These are phyloP conservation scores for Aspergillus affinis DNA, from an alignment of 495 filamentous ascomycete genomes.

Conservation along the genomic window DNA sequence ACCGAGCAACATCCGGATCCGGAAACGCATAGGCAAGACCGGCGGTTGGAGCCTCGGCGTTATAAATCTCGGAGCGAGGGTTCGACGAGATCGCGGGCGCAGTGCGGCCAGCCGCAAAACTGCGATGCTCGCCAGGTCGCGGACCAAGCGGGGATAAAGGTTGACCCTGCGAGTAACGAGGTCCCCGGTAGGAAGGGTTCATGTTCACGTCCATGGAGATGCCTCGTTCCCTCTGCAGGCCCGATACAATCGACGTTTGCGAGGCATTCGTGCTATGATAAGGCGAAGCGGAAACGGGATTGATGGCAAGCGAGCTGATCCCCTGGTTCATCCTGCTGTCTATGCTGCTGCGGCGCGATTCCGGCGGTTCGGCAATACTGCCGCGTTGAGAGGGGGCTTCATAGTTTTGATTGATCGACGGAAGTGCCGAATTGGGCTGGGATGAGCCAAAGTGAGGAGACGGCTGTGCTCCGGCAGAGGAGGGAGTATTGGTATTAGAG, in stretches of 20 bases:
- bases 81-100: constrained; percentile 77
- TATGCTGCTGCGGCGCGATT: constrained; percentile 74
- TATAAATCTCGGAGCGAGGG: constrained; percentile 72
- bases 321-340: constrained; percentile 73
- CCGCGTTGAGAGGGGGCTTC: constrained; percentile 45
- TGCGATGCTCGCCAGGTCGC: constrained; percentile 52
- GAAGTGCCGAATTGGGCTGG: constrained; percentile 43
- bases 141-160: constrained; percentile 50
- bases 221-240: constrained; percentile 57
- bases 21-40: constrained; percentile 83
- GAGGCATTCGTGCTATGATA: constrained; percentile 77
- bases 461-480: constrained; percentile 45
- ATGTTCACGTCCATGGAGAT: constrained; percentile 44
- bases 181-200: constrained; percentile 60
- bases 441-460: constrained; percentile 44
- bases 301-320: constrained; percentile 67
- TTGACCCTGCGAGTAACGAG: constrained; percentile 45
- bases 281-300: constrained; percentile 53
- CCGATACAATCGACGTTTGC: constrained; percentile 67
- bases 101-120: constrained; percentile 56
- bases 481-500: constrained; percentile 45
- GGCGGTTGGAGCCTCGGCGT: constrained; percentile 76
- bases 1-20: constrained; percentile 65
- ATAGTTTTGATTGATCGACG: constrained; percentile 53
- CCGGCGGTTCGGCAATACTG: constrained; percentile 47